Conservation (phyloP, 345 rosid genomes). For the Brassica napus region Da-Ae NC_063452.1:36850501-36851000, state of each 20-base stretch:
- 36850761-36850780: constrained; percentile 99
- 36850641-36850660: neutral
- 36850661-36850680: too few species aligned
- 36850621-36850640: constrained; percentile 60
- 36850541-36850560: constrained; percentile 84
- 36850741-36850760: constrained; percentile 90
- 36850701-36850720: constrained; percentile 64
- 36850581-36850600: constrained; percentile 94
- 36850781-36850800: constrained; percentile 99
- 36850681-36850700: constrained; percentile 1
- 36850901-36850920: constrained; percentile 97
- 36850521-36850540: constrained; percentile 29
- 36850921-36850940: constrained; percentile 98
- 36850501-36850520: neutral
- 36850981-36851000: too few species aligned
- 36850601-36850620: constrained; percentile 96
- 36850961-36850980: too few species aligned
- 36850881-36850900: constrained; percentile 97
- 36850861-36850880: constrained; percentile 80
- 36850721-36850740: constrained; percentile 97
- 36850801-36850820: constrained; percentile 98
- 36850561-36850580: constrained; percentile 89
- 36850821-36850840: constrained; percentile 95
- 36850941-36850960: too few species aligned
- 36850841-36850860: constrained; percentile 94